Base-by-base conservation (phyloP, 495 filamentous ascomycete species). In the Umbilicaria muhlenbergii region DNA sequence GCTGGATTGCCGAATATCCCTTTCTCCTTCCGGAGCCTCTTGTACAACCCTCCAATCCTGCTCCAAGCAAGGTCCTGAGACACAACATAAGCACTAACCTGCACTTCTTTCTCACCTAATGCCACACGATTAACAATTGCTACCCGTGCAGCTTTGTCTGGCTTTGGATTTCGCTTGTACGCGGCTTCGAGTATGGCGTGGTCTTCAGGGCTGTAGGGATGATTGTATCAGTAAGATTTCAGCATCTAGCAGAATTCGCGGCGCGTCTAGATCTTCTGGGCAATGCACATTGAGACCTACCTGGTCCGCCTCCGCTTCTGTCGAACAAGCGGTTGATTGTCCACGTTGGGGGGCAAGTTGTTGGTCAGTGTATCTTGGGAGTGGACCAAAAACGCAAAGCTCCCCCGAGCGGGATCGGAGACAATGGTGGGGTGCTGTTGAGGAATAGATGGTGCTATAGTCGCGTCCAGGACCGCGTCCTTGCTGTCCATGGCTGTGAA, bases 91-190 rank as follows among this genome's bases (percentile, higher is more conserved):
- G 46, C 44, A 66, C 81, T 69, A 54, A 95, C 91, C 76, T 96
- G 92, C 14, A 96, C 86, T 69, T 95, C 89, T 60, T 95, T 95
- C 64, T 99, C 91, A 48, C 83, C 91, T 52, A 99, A 71, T 37
- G 82, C 78, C 42, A 96, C 92, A 57, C 75, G 77, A 60, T 72
- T 75, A 42, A 88, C 81, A 45, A 99, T 85, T 52, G 78, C 80
- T 36, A 80, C 70, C 56, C 91, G 83, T 55, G 82, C 80, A 13
- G 77, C 69, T 61, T 95, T 95, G 66, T 96, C 91, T 42, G 92
- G 92, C 58, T 94, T 94, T 3, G 86, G 71, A 56, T 95, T 88
- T 32, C 67, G 68, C 49, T 76, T 70, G 58, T 93, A 96, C 52
- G 91, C 88, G 19, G 78, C 71, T 63, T 96, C 89, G 40, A 98